A percentile compares a stretch with the other conserved stretches of the same genome.
phyloP scores from a whole-genome alignment of 2,329 filamentous ascomycete species.

The Trichophyton rubrum region DNA sequence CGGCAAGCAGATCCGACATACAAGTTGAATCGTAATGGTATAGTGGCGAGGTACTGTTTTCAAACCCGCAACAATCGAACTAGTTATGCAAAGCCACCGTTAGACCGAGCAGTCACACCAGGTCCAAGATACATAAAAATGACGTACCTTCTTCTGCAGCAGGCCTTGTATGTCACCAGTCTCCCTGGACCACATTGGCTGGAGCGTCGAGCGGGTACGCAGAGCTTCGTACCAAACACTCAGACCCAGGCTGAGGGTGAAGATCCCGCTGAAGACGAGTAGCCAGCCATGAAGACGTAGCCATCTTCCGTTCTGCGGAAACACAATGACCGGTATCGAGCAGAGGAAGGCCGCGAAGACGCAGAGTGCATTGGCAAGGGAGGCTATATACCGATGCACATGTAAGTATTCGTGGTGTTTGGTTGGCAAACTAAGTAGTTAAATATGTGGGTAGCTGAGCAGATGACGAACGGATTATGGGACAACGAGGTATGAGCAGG shows the following conservation, averaged over 20 bases:
- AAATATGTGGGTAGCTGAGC: conserved; percentile 7
- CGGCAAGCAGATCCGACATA: conserved; percentile 56
- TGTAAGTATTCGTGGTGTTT: background rate
- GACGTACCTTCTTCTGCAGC: conserved; percentile 54
- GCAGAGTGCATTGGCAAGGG: conserved; percentile 59
- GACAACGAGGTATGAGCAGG: conserved; percentile 41
- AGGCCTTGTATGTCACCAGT: conserved; percentile 48
- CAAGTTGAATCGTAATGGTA: conserved; percentile 60
- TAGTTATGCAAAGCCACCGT: conserved; percentile 23
- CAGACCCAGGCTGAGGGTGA: conserved; percentile 54
- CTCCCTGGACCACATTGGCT: conserved; percentile 48
- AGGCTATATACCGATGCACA: conserved; percentile 31
- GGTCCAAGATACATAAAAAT: background rate
- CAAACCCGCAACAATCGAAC: conserved; percentile 72
- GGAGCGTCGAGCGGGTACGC: conserved; percentile 51
- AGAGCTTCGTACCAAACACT: conserved; percentile 63
- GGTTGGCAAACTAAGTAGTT: background rate
- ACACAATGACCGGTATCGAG: conserved; percentile 58
- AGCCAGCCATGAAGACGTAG: conserved; percentile 58
- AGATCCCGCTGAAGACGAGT: conserved; percentile 48
- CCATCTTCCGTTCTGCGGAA: conserved; percentile 53
- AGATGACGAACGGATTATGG: conserved; percentile 38
- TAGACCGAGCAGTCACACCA: background rate
- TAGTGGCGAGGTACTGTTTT: conserved; percentile 57
- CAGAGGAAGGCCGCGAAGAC: conserved; percentile 58